Conservation (phyloP, 495 filamentous ascomycete species). For the Ramalina intermedia region DNA sequence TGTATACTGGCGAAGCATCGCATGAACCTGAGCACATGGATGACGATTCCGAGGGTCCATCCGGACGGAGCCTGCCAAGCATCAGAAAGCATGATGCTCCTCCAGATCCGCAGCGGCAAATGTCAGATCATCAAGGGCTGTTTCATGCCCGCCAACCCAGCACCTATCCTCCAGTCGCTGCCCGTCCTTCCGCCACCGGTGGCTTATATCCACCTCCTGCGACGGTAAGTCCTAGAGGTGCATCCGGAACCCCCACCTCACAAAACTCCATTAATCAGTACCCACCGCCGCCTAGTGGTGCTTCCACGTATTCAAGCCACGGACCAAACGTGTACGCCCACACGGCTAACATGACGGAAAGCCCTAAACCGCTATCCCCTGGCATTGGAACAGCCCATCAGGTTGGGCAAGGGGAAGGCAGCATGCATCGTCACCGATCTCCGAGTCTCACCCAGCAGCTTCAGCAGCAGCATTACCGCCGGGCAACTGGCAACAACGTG, state of each 20-base stretch:
- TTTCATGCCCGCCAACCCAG: slow-evolving; percentile 47
- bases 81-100: slow-evolving; percentile 53
- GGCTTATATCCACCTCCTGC: slow-evolving; percentile 45
- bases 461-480: slow-evolving; percentile 52
- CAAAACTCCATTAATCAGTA: slow-evolving; percentile 35
- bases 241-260: slow-evolving; percentile 36
- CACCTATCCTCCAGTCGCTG: slow-evolving; percentile 64
- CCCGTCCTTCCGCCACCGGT: slow-evolving; percentile 29
- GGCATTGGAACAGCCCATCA: slow-evolving; percentile 47
- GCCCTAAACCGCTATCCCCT: slow-evolving; percentile 74
- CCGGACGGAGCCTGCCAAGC: slow-evolving; percentile 48
- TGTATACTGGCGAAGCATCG: slow-evolving; percentile 44
- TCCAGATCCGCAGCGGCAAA: slow-evolving; percentile 30
- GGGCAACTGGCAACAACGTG: slow-evolving; percentile 21
- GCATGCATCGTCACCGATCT: slow-evolving; percentile 47
- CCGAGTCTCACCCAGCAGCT: slow-evolving; percentile 54
- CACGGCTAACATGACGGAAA: slow-evolving; percentile 61
- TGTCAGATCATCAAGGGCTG: slow-evolving; percentile 27
- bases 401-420: slow-evolving; percentile 33
- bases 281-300: slow-evolving; percentile 13
- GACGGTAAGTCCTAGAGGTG: slow-evolving; percentile 25
- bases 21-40: slow-evolving; percentile 47
- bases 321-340: slow-evolving; percentile 42
- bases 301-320: slow-evolving; percentile 26
- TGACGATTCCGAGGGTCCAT: slow-evolving; percentile 36